Conservation (phyloP, 2,329 filamentous ascomycete genomes). For the Diatrype stigma region DNA sequence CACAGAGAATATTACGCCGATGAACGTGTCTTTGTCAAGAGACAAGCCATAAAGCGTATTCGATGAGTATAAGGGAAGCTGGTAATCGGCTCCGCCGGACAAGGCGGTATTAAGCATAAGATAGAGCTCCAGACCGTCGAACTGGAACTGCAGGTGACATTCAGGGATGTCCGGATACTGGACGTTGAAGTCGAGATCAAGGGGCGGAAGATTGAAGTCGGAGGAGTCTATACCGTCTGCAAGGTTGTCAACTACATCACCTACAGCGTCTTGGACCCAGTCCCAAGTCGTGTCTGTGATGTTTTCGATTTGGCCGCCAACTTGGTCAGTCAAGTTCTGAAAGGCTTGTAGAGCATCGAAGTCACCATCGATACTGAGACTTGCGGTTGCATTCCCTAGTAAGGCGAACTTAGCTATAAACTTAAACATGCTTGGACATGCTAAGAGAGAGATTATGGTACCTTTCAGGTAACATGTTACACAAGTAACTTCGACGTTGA, state of each 20-base stretch:
- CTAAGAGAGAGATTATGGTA: neutral
- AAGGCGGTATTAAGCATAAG: conserved; percentile 42
- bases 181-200: conserved; percentile 40
- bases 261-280: conserved; percentile 19
- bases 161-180: conserved; percentile 40
- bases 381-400: conserved; percentile 30
- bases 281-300: conserved; percentile 26
- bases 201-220: conserved; percentile 30
- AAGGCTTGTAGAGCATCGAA: conserved; percentile 36
- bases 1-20: conserved; percentile 45
- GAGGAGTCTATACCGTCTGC: conserved; percentile 23
- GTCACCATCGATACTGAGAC: conserved; percentile 36
- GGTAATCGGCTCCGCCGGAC: conserved; percentile 39
- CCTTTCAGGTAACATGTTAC: conserved; percentile 49
- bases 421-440: neutral
- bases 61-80: conserved; percentile 44
- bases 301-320: conserved; percentile 30
- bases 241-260: conserved; percentile 20
- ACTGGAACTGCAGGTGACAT: conserved; percentile 38
- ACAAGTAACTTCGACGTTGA: conserved; percentile 40
- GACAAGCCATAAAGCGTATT: conserved; percentile 39
- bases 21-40: conserved; percentile 32
- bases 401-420: too few species aligned
- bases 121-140: conserved; percentile 51
- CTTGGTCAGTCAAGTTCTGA: conserved; percentile 27